phyloP scores from a whole-genome alignment of 2,329 filamentous ascomycete species.

The Alternaria triticimaculans region DNA sequence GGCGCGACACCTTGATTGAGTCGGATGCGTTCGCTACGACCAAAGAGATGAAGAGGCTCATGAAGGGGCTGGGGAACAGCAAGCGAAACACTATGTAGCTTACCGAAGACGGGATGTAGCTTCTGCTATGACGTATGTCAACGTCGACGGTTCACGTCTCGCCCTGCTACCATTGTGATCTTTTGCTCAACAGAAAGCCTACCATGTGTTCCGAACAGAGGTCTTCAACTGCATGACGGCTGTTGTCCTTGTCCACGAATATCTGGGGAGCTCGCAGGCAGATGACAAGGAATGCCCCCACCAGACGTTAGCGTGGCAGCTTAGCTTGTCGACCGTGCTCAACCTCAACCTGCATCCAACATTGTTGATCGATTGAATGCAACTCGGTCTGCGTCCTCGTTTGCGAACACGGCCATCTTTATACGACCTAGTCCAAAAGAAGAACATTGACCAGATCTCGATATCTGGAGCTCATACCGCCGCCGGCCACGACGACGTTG shows the following conservation, averaged over 20 bases:
- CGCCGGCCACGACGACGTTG: constrained; percentile 35
- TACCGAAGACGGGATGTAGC: constrained; percentile 3
- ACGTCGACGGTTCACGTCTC: background rate
- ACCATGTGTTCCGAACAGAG: background rate
- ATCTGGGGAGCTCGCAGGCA: constrained; percentile 2
- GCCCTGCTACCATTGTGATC: background rate
- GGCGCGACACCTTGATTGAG: constrained; percentile 16
- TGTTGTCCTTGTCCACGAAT: background rate
- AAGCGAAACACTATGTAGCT: constrained; percentile 4
- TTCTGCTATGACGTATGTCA: constrained; percentile 24
- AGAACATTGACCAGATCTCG: constrained; percentile 57
- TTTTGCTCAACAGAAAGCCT: background rate
- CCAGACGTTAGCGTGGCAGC: constrained; percentile 20
- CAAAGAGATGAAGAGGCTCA: background rate
- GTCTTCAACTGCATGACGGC: background rate
- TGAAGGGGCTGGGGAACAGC: background rate
- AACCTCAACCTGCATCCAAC: constrained; percentile 30
- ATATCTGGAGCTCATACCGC: constrained; percentile 33
- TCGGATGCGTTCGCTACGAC: background rate
- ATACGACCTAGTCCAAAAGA: constrained; percentile 64
- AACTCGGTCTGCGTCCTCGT: constrained; percentile 62
- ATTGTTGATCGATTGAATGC: constrained; percentile 53
- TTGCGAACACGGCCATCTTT: constrained; percentile 67
- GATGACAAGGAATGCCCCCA: constrained; percentile 22
- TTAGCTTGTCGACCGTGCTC: constrained; percentile 15